A percentile compares a stretch with the other conserved stretches of the same genome.
Evolutionary conservation across 192 early-diverging fungal genomes (phyloP).

Genomic region (Backusella psychrophila): DNA sequence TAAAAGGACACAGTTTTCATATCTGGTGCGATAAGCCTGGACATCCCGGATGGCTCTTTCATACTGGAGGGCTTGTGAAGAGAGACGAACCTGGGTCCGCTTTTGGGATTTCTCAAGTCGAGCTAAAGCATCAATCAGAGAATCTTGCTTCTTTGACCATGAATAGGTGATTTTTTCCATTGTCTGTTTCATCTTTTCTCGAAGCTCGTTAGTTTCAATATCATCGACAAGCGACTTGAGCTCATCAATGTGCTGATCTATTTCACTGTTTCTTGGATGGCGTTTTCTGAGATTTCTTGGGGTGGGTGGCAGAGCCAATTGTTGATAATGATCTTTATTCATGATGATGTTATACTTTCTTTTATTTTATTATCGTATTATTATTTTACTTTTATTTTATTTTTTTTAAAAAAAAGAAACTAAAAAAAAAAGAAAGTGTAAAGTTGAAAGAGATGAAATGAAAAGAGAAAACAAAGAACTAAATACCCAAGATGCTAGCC

Average conservation of each 20-base stretch:
- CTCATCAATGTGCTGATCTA: background rate
- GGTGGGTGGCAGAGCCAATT: background rate
- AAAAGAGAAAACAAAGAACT: background rate
- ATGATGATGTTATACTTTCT: background rate
- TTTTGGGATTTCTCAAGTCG: background rate
- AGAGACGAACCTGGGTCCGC: background rate
- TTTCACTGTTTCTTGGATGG: background rate
- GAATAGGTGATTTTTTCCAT: background rate
- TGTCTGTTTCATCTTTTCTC: background rate
- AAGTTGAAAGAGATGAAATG: background rate
- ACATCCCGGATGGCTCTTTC: conserved; percentile 11
- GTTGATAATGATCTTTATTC: background rate
- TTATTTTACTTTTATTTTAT: too few relatives aligned
- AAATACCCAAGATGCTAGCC: background rate
- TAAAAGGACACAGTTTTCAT: conserved; percentile 8
- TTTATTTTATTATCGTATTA: too few relatives aligned
- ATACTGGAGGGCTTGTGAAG: background rate
- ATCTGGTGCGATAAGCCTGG: conserved; percentile 4
- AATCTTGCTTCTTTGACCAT: conserved; percentile 14
- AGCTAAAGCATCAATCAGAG: background rate
- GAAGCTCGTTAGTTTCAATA: background rate
- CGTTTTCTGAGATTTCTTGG: background rate
- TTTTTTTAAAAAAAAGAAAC: too few relatives aligned
- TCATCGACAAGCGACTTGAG: background rate
- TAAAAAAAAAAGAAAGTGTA: background rate